phyloP scores from a whole-genome alignment of 176 grass and related monocot genomes.

The Oryza australiensis region DNA sequence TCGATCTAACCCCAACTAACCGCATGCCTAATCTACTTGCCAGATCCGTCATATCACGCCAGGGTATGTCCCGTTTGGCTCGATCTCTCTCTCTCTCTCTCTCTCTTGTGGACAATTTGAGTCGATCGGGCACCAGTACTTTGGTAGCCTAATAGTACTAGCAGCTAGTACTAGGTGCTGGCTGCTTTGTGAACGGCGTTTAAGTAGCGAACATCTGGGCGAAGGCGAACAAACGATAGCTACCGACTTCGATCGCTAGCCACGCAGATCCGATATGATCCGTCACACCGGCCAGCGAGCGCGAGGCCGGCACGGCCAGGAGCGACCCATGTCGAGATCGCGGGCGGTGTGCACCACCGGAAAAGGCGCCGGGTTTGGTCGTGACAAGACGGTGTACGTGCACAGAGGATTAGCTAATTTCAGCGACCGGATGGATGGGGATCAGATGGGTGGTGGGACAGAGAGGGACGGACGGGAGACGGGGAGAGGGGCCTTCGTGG shows the following conservation, averaged over 20 bases:
- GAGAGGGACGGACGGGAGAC: too few relatives aligned
- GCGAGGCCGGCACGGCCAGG: background rate
- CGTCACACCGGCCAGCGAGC: background rate
- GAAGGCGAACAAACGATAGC: background rate
- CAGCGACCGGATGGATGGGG: background rate
- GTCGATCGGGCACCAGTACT: too few relatives aligned
- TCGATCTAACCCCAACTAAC: constrained; percentile 14
- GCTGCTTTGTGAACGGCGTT: background rate
- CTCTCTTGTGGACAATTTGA: too few relatives aligned
- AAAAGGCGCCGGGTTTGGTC: constrained; percentile 21
- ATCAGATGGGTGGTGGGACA: background rate
- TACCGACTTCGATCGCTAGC: too few relatives aligned
- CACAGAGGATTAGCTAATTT: constrained; percentile 23
- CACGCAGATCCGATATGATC: too few relatives aligned
- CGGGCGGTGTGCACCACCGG: background rate
- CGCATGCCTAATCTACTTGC: constrained; percentile 4
- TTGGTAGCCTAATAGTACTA: background rate
- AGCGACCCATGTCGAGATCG: background rate
- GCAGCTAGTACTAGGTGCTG: background rate
- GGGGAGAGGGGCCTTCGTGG: background rate
- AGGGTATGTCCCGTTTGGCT: background rate
- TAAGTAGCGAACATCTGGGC: background rate
- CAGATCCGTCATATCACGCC: background rate
- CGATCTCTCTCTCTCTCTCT: background rate
- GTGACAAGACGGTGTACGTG: background rate